Evolutionary conservation across 495 filamentous ascomycete species (phyloP).

Genomic region (Hypomontagnella submonticulosa): DNA sequence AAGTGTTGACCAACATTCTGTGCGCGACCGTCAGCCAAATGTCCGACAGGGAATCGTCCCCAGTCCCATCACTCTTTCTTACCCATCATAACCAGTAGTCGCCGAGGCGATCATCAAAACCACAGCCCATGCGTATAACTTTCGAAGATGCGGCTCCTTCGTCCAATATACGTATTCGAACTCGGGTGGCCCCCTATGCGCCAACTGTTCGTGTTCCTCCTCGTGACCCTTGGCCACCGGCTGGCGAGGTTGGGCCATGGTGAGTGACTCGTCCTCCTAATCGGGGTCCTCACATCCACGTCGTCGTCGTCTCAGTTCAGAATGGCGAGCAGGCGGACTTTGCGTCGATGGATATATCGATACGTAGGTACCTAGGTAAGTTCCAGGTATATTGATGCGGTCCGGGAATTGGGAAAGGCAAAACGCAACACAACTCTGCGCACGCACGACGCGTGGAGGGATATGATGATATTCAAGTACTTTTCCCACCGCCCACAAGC

Average conservation of each 20-base stretch:
- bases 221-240: slow-evolving; percentile 32
- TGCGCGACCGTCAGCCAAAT: slow-evolving; percentile 11
- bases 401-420: too few relatives aligned
- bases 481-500: neutral
- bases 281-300: slow-evolving; percentile 5
- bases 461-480: slow-evolving; percentile 32
- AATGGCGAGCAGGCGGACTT: too few relatives aligned
- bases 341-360: neutral
- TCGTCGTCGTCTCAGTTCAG: neutral
- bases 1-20: slow-evolving; percentile 67
- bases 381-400: neutral
- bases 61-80: slow-evolving; percentile 4
- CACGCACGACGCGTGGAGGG: slow-evolving; percentile 14
- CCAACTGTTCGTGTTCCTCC: slow-evolving; percentile 50
- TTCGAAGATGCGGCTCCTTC: slow-evolving; percentile 67
- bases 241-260: slow-evolving; percentile 33
- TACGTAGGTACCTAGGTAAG: too few relatives aligned
- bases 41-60: neutral
- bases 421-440: neutral
- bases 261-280: slow-evolving; percentile 4
- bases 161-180: slow-evolving; percentile 71
- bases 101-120: slow-evolving; percentile 71
- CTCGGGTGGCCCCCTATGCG: slow-evolving; percentile 60
- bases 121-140: slow-evolving; percentile 65
- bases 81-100: slow-evolving; percentile 72